Conservation (phyloP, 257 asterid species). For the Ilex aquifolium region DNA sequence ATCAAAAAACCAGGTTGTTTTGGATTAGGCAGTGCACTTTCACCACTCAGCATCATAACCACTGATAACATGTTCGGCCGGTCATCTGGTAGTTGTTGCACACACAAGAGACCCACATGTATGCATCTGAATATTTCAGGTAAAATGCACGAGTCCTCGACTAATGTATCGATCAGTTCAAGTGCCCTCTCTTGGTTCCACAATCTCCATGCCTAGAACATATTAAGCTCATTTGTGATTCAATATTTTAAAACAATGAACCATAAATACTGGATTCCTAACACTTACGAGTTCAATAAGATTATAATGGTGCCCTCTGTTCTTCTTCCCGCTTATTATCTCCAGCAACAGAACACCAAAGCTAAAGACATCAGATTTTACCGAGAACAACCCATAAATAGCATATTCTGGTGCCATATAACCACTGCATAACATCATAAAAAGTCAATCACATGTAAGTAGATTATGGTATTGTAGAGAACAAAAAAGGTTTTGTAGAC, state of each 20-base stretch:
- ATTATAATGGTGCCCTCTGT: slow-evolving; percentile 22
- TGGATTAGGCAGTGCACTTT: slow-evolving; percentile 26
- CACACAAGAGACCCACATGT: slow-evolving; percentile 7
- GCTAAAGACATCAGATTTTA: slow-evolving; percentile 19
- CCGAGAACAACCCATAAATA: no score
- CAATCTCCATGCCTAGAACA: slow-evolving; percentile 32
- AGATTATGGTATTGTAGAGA: not conserved
- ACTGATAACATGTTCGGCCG: slow-evolving; percentile 34
- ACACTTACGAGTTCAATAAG: slow-evolving; percentile 40
- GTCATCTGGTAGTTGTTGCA: slow-evolving; percentile 23
- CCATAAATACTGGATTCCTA: not conserved
- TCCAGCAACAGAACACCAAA: slow-evolving; percentile 42
- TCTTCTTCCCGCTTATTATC: slow-evolving; percentile 40
- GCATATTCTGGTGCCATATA: slow-evolving; percentile 3
- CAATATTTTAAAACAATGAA: not conserved
- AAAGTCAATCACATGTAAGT: no score
- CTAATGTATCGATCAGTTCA: slow-evolving; percentile 30
- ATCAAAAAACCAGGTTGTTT: slow-evolving; percentile 39
- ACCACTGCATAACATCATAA: slow-evolving; percentile 25
- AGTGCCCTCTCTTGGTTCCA: slow-evolving; percentile 23
- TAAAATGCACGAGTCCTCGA: slow-evolving; percentile 15
- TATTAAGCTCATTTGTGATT: not conserved
- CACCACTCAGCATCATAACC: slow-evolving; percentile 32
- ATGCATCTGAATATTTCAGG: slow-evolving; percentile 35
- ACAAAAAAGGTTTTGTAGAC: not conserved